Percentiles rank a stretch among this genome's conserved stretches.
Evolutionary conservation across 2,329 filamentous ascomycete genomes (phyloP).

Genomic region (Periconia sp.): DNA sequence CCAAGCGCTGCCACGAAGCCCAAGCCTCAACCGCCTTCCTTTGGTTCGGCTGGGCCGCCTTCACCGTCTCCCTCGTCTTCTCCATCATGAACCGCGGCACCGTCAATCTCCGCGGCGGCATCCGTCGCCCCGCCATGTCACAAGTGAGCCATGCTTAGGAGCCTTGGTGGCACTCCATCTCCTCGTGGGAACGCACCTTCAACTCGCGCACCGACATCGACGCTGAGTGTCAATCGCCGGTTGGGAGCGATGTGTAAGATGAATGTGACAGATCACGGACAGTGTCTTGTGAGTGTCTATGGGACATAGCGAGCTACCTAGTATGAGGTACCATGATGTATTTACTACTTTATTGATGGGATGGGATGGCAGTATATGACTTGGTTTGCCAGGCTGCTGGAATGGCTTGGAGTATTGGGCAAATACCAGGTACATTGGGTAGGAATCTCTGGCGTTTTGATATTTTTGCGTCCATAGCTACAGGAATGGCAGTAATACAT

Average conservation of each 20-base stretch:
- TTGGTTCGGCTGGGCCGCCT: conserved; percentile 76
- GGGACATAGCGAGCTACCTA: not conserved
- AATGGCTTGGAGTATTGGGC: not conserved
- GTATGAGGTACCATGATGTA: not conserved
- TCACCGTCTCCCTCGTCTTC: conserved; percentile 61
- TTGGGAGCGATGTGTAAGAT: not conserved
- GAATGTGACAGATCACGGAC: not conserved
- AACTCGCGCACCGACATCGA: conserved; percentile 27
- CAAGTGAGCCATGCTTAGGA: conserved; percentile 64
- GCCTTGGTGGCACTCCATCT: conserved; percentile 25
- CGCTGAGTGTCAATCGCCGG: not conserved
- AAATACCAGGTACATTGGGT: conserved; percentile 7
- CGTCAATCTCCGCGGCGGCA: conserved; percentile 54
- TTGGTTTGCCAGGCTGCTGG: not conserved
- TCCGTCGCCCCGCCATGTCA: conserved; percentile 56
- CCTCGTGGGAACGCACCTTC: conserved; percentile 28
- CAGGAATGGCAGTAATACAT: conserved; percentile 6
- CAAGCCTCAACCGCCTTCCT: conserved; percentile 78
- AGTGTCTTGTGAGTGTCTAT: not conserved
- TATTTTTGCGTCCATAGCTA: conserved; percentile 4
- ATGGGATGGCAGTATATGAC: not conserved
- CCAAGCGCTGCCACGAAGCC: conserved; percentile 74
- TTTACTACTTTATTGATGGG: not conserved
- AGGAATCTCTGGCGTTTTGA: conserved; percentile 3
- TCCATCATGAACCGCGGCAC: conserved; percentile 61